These are phyloP conservation scores for Botrytis sinoallii DNA, from an alignment of 2,329 filamentous ascomycete genomes.

Conservation along the genomic window DNA sequence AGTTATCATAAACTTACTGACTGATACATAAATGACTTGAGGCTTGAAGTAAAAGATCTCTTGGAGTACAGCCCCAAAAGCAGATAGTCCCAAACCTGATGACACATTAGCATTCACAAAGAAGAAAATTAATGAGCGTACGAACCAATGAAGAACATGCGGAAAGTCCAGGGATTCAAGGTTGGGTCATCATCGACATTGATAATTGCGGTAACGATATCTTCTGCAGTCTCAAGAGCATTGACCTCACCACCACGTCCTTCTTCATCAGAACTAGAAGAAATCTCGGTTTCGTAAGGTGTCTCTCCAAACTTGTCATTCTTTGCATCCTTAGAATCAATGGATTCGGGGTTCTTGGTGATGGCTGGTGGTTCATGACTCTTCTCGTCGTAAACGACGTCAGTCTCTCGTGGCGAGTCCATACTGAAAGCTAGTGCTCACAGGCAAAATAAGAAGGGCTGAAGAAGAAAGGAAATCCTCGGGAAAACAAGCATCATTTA, in stretches of 20 bases:
- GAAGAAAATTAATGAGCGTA: neutral
- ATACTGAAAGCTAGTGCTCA: slow-evolving; percentile 4
- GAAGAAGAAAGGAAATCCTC: too few relatives aligned
- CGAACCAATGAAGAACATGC: slow-evolving; percentile 41
- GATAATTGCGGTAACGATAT: slow-evolving; percentile 21
- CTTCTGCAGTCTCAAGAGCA: slow-evolving; percentile 18
- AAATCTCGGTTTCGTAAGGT: slow-evolving; percentile 7
- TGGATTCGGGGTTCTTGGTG: neutral
- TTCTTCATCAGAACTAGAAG: slow-evolving; percentile 9
- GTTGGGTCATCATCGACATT: slow-evolving; percentile 27
- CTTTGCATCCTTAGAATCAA: neutral
- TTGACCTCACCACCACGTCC: slow-evolving; percentile 12
- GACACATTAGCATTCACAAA: neutral
- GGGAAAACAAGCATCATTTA: neutral
- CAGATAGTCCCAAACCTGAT: slow-evolving; percentile 38
- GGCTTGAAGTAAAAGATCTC: slow-evolving; percentile 50
- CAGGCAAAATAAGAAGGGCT: slow-evolving; percentile 4
- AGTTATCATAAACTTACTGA: slow-evolving; percentile 26
- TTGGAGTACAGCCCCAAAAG: slow-evolving; percentile 42
- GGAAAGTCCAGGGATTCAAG: slow-evolving; percentile 40
- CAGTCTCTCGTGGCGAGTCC: slow-evolving; percentile 10
- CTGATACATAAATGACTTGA: slow-evolving; percentile 44
- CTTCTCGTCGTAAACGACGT: slow-evolving; percentile 14
- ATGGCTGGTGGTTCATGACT: neutral
- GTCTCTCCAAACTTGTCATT: neutral